Conservation (phyloP, 805 yeast species). For the Candida cerambycidarum region DNA sequence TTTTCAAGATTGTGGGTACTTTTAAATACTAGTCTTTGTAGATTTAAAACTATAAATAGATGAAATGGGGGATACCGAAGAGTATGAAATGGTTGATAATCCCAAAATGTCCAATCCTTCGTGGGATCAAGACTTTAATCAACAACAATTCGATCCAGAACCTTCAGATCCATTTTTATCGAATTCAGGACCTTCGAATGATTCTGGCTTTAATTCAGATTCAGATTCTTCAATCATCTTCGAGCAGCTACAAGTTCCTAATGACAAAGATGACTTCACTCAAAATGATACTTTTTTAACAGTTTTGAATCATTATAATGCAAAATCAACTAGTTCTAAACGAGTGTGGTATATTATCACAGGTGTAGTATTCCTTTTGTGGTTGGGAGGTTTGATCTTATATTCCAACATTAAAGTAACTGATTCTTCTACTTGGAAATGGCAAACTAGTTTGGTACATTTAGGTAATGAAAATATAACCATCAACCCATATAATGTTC, state of each 20-base stretch:
- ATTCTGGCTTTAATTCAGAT: background rate
- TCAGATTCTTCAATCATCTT: constrained; percentile 8
- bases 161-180: too few species aligned
- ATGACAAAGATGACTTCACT: constrained; percentile 18
- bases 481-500: constrained; percentile 28
- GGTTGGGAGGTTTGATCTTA: constrained; percentile 11
- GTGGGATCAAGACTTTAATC: too few species aligned
- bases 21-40: background rate
- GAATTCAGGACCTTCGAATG: background rate
- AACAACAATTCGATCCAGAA: background rate
- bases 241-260: constrained; percentile 2
- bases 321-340: constrained; percentile 11
- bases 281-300: constrained; percentile 23
- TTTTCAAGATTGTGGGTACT: background rate
- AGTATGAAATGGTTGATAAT: constrained; percentile 16
- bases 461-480: constrained; percentile 31
- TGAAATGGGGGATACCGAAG: constrained; percentile 6
- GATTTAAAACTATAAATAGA: background rate
- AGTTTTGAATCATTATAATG: constrained; percentile 18
- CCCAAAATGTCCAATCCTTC: background rate
- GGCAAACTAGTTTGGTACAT: constrained; percentile 11
- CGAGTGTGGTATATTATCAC: background rate
- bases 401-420: constrained; percentile 13
- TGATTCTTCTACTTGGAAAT: constrained; percentile 5
- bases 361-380: constrained; percentile 1